phyloP scores from a whole-genome alignment of 768 basidiomycete genomes.

The Naganishia onofrii region DNA sequence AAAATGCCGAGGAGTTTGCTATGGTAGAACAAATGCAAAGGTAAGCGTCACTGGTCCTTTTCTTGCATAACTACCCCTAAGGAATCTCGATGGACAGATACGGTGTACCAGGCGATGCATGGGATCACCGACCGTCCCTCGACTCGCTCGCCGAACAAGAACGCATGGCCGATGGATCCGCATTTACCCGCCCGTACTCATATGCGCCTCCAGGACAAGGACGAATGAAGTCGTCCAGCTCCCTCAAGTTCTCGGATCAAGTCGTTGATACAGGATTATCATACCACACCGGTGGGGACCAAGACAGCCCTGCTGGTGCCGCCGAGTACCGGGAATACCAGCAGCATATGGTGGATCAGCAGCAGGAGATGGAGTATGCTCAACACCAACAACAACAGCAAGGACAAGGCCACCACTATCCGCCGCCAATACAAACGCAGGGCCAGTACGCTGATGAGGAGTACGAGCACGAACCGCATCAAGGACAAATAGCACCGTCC shows the following conservation, averaged over 20 bases:
- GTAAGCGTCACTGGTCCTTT: constrained; percentile 34
- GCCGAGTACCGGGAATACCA: constrained; percentile 12
- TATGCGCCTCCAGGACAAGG: background rate
- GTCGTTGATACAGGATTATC: background rate
- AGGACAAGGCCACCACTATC: background rate
- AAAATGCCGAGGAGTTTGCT: constrained; percentile 51
- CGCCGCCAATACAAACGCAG: background rate
- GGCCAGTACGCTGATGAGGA: background rate
- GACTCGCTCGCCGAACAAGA: constrained; percentile 37
- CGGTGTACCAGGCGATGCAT: constrained; percentile 41
- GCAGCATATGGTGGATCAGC: background rate
- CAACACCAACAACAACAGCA: background rate
- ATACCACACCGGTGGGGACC: background rate
- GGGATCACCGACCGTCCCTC: constrained; percentile 46
- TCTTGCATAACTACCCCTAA: background rate
- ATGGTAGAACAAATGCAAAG: constrained; percentile 44
- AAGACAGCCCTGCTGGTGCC: background rate
- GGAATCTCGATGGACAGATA: background rate
- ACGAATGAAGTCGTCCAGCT: background rate
- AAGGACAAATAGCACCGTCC: background rate
- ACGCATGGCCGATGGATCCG: background rate
- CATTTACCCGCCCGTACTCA: background rate
- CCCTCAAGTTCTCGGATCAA: background rate
- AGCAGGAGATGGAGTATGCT: constrained; percentile 2
- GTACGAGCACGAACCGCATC: background rate